Evolutionary conservation across 495 filamentous ascomycete genomes (phyloP).

Genomic region (Lophiotrema nucula): DNA sequence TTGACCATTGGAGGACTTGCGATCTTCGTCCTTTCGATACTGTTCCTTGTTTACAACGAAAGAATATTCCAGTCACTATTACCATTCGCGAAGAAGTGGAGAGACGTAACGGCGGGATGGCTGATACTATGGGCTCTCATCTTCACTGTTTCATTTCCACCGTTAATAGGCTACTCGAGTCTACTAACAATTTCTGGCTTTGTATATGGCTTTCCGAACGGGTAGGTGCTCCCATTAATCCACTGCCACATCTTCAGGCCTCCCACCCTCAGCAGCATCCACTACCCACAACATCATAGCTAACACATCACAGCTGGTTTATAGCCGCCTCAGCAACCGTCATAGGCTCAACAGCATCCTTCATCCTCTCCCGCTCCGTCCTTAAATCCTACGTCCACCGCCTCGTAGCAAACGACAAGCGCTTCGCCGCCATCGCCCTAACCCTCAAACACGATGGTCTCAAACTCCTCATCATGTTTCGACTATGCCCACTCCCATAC

Average conservation of each 20-base stretch:
- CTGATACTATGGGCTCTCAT: slow-evolving; percentile 75
- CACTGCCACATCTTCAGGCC: too few relatives aligned
- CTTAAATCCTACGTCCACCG: slow-evolving; percentile 73
- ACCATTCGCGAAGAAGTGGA: slow-evolving; percentile 71
- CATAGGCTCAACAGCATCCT: slow-evolving; percentile 71
- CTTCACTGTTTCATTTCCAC: slow-evolving; percentile 81
- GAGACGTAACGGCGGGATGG: slow-evolving; percentile 66
- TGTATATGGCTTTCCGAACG: slow-evolving; percentile 88
- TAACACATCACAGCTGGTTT: slow-evolving; percentile 59
- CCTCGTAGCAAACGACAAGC: slow-evolving; percentile 75
- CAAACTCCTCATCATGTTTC: slow-evolving; percentile 86
- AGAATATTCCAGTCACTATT: slow-evolving; percentile 69
- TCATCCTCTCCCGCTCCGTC: slow-evolving; percentile 74
- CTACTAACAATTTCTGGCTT: slow-evolving; percentile 85
- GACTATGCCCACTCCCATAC: slow-evolving; percentile 92
- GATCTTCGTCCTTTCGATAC: slow-evolving; percentile 53
- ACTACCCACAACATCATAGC: not conserved
- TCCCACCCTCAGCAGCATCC: too few relatives aligned
- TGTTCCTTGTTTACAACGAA: slow-evolving; percentile 74
- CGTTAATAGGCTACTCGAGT: slow-evolving; percentile 85
- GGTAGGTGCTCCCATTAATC: slow-evolving; percentile 48
- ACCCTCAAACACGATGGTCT: slow-evolving; percentile 80
- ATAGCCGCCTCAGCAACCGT: slow-evolving; percentile 78
- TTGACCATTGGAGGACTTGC: slow-evolving; percentile 51
- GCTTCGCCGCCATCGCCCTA: slow-evolving; percentile 68